These are phyloP conservation scores for Onygena corvina DNA, from an alignment of 2,329 filamentous ascomycete genomes.

Conservation along the genomic window DNA sequence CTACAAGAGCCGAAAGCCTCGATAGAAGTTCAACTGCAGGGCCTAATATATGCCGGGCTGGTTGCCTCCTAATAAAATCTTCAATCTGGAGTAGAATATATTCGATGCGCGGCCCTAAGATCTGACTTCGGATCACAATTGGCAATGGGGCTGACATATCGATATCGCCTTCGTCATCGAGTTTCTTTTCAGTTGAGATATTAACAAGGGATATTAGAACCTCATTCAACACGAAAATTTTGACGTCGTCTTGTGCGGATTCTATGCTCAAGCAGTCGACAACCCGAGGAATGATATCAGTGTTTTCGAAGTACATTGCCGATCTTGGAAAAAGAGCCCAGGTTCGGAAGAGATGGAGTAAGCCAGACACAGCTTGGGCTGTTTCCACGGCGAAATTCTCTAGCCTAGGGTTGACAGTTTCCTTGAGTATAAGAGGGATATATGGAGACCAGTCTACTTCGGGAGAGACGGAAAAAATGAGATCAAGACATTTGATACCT, in stretches of 20 bases:
- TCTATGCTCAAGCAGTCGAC: slow-evolving; percentile 58
- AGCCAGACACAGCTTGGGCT: slow-evolving; percentile 74
- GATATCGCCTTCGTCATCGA: slow-evolving; percentile 37
- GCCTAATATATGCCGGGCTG: slow-evolving; percentile 63
- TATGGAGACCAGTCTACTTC: slow-evolving; percentile 62
- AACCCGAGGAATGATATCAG: slow-evolving; percentile 52
- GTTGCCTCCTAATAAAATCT: slow-evolving; percentile 43
- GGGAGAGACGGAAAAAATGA: slow-evolving; percentile 62
- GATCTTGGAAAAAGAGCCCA: slow-evolving; percentile 61
- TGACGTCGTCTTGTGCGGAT: slow-evolving; percentile 77
- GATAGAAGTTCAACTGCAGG: slow-evolving; percentile 68
- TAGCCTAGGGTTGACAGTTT: slow-evolving; percentile 66
- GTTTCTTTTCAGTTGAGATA: slow-evolving; percentile 39
- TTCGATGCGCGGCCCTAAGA: slow-evolving; percentile 49
- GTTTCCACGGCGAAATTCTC: slow-evolving; percentile 72
- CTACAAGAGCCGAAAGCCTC: slow-evolving; percentile 58
- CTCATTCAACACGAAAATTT: slow-evolving; percentile 60
- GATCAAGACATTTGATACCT: slow-evolving; percentile 70
- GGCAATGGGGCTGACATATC: slow-evolving; percentile 28
- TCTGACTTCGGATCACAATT: slow-evolving; percentile 26
- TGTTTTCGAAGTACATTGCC: slow-evolving; percentile 56
- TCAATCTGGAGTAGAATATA: slow-evolving; percentile 47
- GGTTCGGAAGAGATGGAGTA: slow-evolving; percentile 66
- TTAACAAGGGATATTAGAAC: slow-evolving; percentile 60
- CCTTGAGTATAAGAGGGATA: slow-evolving; percentile 55